Conservation (phyloP, 164 flowering plant genomes). For the Santalum album region DNA sequence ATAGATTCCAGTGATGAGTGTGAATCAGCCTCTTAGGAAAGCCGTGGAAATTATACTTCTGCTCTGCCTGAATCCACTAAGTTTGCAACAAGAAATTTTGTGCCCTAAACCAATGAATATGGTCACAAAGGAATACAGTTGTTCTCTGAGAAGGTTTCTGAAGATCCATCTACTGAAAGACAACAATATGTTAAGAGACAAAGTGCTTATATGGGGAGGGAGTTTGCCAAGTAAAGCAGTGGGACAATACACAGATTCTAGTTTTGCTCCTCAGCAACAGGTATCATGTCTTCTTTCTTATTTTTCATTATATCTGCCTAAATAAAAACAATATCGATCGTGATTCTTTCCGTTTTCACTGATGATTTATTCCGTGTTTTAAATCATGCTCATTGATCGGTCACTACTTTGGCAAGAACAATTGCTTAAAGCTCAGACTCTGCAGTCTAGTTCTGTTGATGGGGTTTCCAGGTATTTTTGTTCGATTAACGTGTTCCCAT, state of each 20-base stretch:
- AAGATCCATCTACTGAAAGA: constrained; percentile 60
- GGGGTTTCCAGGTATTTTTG: constrained; percentile 53
- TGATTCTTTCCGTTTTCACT: too few species aligned
- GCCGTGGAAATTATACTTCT: constrained; percentile 54
- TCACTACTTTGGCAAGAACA: constrained; percentile 74
- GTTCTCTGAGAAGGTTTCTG: constrained; percentile 51
- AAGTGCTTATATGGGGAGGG: constrained; percentile 54
- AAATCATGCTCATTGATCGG: constrained; percentile 51
- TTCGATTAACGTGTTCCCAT: too few species aligned
- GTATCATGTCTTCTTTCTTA: too few species aligned
- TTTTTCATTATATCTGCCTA: too few species aligned
- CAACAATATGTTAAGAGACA: constrained; percentile 61
- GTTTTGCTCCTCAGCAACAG: constrained; percentile 62
- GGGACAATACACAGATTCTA: constrained; percentile 58
- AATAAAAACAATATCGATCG: too few species aligned
- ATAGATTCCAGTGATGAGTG: constrained; percentile 40
- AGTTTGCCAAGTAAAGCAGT: constrained; percentile 51
- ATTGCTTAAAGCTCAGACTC: constrained; percentile 52
- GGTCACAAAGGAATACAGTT: constrained; percentile 53
- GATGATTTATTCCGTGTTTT: too few species aligned
- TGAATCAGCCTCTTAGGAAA: constrained; percentile 51
- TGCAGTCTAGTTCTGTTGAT: constrained; percentile 66
- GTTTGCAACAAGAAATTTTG: constrained; percentile 48
- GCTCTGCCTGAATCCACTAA: constrained; percentile 56
- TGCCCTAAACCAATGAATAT: constrained; percentile 58